phyloP scores from a whole-genome alignment of 129 eudicot genomes.

The Glebionis coronaria region DNA sequence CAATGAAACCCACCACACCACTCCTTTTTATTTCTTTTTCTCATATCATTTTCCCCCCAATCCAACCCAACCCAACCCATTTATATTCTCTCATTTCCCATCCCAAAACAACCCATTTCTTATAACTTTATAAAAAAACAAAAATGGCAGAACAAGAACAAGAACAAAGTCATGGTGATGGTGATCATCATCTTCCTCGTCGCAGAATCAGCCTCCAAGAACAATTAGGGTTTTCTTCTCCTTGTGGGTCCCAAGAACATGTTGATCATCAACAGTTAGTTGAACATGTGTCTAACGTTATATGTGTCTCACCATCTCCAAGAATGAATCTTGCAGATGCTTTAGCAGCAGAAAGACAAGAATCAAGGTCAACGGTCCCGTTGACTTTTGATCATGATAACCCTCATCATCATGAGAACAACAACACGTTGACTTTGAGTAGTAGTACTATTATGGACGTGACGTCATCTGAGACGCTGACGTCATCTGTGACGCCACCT shows the following conservation, averaged over 20 bases:
- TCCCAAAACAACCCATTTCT: too few relatives aligned
- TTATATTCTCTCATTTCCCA: too few relatives aligned
- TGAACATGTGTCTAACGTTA: conserved; percentile 14
- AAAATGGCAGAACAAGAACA: conserved; percentile 63
- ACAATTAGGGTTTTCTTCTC: conserved; percentile 64
- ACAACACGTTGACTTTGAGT: background rate
- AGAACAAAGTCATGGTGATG: too few relatives aligned
- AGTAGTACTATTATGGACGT: background rate
- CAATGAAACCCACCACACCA: too few relatives aligned
- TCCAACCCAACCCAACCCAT: too few relatives aligned
- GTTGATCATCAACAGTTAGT: background rate
- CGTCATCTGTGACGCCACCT: conserved; percentile 38
- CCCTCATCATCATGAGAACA: background rate
- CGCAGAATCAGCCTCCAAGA: conserved; percentile 50
- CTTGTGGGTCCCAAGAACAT: conserved; percentile 61
- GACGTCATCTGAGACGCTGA: conserved; percentile 31
- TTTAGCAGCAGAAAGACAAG: conserved; percentile 70
- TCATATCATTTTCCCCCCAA: too few relatives aligned
- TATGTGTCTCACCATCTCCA: conserved; percentile 30
- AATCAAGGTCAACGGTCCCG: conserved; percentile 28
- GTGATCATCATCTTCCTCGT: conserved; percentile 26
- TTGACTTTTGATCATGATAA: background rate
- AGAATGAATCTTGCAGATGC: conserved; percentile 87
- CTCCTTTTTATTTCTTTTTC: too few relatives aligned
- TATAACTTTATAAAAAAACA: background rate